phyloP scores from a whole-genome alignment of 2,329 filamentous ascomycete genomes.

The Ceratocystis variospora region DNA sequence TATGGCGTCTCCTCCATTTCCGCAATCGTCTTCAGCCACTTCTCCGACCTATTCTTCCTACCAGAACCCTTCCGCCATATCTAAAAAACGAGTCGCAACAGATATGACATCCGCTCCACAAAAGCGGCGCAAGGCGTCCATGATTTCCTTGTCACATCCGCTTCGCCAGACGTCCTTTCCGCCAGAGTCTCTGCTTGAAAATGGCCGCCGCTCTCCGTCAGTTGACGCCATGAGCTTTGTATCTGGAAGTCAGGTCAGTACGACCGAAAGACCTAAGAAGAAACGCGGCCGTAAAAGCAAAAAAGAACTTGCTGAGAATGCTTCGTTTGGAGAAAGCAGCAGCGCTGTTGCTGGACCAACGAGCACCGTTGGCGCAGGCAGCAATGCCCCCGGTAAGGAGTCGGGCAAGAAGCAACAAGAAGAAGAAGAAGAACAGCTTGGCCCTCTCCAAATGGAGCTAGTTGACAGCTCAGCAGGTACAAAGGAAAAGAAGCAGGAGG shows the following conservation, averaged over 20 bases:
- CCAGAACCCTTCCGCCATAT: constrained; percentile 34
- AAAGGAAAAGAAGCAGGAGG: constrained; percentile 53
- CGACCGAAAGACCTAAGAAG: constrained; percentile 36
- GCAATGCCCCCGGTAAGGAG: constrained; percentile 31
- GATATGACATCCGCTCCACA: constrained; percentile 35
- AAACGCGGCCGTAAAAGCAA: constrained; percentile 51
- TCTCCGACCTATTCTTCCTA: constrained; percentile 43
- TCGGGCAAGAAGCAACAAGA: constrained; percentile 36
- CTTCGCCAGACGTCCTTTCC: constrained; percentile 73
- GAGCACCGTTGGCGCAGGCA: constrained; percentile 33
- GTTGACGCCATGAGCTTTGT: constrained; percentile 47
- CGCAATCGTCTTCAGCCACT: constrained; percentile 37
- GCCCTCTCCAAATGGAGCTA: constrained; percentile 34
- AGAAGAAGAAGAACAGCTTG: constrained; percentile 40
- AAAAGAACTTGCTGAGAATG: constrained; percentile 35
- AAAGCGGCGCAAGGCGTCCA: constrained; percentile 61
- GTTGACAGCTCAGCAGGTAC: constrained; percentile 46
- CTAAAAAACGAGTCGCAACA: constrained; percentile 47
- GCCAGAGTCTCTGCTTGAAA: constrained; percentile 33
- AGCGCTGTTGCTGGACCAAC: constrained; percentile 28
- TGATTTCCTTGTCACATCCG: constrained; percentile 48
- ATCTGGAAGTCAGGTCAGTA: constrained; percentile 46
- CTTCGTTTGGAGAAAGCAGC: constrained; percentile 30
- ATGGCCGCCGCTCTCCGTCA: constrained; percentile 45
- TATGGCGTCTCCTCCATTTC: constrained; percentile 45